Conservation (phyloP, 2,329 filamentous ascomycete species). For the Tolypocladium tropicale region DNA sequence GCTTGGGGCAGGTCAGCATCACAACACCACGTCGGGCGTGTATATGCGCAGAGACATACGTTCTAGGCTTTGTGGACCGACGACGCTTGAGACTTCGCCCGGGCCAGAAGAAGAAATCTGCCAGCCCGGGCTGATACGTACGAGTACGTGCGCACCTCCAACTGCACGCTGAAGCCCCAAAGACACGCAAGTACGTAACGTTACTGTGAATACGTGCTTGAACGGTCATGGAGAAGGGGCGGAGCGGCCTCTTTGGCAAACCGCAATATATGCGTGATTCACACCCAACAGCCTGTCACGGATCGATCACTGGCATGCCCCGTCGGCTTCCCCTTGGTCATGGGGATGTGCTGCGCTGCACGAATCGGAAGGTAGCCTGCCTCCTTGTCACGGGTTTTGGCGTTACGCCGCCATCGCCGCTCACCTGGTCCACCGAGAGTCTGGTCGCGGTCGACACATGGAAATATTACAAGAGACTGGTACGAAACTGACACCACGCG, state of each 20-base stretch:
- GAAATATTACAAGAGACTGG: too few relatives aligned
- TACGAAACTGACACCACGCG: background rate
- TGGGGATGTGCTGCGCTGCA: background rate
- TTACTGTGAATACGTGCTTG: background rate
- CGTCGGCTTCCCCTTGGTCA: background rate
- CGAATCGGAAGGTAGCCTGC: background rate
- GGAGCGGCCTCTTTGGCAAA: background rate
- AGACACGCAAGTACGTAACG: background rate
- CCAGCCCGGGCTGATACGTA: background rate
- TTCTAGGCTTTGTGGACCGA: background rate
- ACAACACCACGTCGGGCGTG: background rate
- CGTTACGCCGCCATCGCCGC: background rate
- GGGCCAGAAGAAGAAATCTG: background rate
- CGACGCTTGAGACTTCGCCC: background rate
- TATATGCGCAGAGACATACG: background rate
- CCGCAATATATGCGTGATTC: background rate
- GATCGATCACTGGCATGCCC: background rate
- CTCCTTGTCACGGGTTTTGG: too few relatives aligned
- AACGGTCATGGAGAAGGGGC: background rate
- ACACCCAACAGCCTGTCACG: background rate
- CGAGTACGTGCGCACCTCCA: background rate
- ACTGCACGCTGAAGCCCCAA: background rate
- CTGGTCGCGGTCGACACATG: background rate
- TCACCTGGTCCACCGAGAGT: background rate
- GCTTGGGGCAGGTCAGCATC: background rate